Evolutionary conservation across 805 yeast genomes (phyloP), one percentile per base, ranked within the genome.

Genomic region (Teunomyces funiuensis): DNA sequence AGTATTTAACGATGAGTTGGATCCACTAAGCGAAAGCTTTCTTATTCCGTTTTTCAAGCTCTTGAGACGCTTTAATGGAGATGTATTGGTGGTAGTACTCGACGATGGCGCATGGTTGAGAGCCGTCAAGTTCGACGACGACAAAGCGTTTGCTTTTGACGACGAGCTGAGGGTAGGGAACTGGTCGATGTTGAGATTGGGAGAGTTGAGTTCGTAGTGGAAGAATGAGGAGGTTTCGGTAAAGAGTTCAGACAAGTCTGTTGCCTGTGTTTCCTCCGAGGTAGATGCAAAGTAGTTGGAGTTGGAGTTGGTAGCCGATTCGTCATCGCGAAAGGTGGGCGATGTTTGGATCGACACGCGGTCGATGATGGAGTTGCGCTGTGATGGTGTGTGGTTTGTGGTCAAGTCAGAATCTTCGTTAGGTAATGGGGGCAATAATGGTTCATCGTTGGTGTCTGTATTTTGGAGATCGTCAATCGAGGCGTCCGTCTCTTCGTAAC

Each of bases 1-100:
- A 9, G 20, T 41, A 37, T n/a, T 33, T 33, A n/a, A n/a, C n/a
- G n/a, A n/a, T n/a, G n/a, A n/a, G n/a, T n/a, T n/a, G n/a, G 38
- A n/a, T 8, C 33, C 27, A 22, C 46, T 43, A 17, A 68, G 50
- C 13, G 69, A 61, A 30, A 68, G 54, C 49, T 66, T 66, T 43
- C 74, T 54, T 14, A 70, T 65, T 4, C 71, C 69, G 13, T 61
- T 58, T 39, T 66, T 66, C 29, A 69, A 49, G 46, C 65, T 64
- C 41, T 64, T 66, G 37, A 69, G 54, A 37, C 70, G 55, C 39
- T 60, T 60, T 43, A 67, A 54, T 2, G 73, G 74, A 38, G 63
- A 54, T 22, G 58, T 49, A 46, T 44, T 55, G 25, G 34, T 25
- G 28, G 26, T 14, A 7, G 34, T 26, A 29, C 14, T 18, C 25